Evolutionary conservation across 2,329 filamentous ascomycete species (phyloP), one percentile per base, ranked within the genome.

Genomic region (Colletotrichum musae): DNA sequence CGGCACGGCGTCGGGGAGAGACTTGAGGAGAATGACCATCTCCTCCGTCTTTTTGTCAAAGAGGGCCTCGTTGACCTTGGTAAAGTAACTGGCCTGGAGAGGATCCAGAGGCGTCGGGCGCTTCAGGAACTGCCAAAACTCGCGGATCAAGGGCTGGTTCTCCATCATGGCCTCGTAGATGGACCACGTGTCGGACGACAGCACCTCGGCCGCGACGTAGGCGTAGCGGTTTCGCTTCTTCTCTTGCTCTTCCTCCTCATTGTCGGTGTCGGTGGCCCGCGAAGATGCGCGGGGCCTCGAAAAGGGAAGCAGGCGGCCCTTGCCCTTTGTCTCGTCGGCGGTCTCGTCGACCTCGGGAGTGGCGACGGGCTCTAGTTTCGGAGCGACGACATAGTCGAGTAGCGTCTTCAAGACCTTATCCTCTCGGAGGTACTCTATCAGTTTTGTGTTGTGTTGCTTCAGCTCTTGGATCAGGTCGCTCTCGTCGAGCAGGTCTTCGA

Each of bases 41-140:
- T 98, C 95, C 77, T 97, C 94, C 6, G 97, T 98, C 87, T 98
- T 98, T 83, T 96, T 97, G 80, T 98, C 96, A 64, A 99, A 92
- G 21, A 99, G 84, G n/a, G 94, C 93, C 83, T 99, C 96, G 80
- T 98, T 98, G 77, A 99, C 95, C 79, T 98, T 99, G 64, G 95
- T 98, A 79, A 99, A 99, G 80, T 99, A 99, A 77, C 95, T 95
- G 18, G 96, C 95, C 81, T 98, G 95, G 6, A 98, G 87, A 45
- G 95, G 93, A 79, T 98, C 95, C 64, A 99, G 88, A 3, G 95
- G 94, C 12, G 94, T 88, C n/a, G 93, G 89, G 64, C 91, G 89
- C 78, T 92, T 92, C 74, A 99, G 82, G 80, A 98, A 99, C 56
- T 90, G 86, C 96, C 96, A 99, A 80, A 99, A 98, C 73, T 92